Base-by-base conservation (phyloP, 2,329 filamentous ascomycete genomes). In the Scytalidium sp. region DNA sequence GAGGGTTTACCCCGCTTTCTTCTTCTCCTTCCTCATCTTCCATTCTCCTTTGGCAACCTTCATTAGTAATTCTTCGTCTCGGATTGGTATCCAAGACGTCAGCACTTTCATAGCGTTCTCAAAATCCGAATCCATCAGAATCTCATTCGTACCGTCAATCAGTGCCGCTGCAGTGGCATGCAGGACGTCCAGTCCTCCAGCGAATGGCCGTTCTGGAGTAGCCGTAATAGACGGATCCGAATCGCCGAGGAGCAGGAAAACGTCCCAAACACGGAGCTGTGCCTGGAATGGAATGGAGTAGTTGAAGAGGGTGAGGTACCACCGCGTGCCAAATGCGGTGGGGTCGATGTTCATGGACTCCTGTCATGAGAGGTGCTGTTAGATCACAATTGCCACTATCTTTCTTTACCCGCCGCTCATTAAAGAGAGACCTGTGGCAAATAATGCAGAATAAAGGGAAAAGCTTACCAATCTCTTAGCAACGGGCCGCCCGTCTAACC, bases 231-330 rank as follows among this genome's bases (percentile, higher is more conserved):
- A 50, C 15, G 78, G 74, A n/a, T 83, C 75, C 9, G 79, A 77
- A 59, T 93, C 90, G 43, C 93, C 94, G 11, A 97, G 81, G 13
- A 99, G 82, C 81, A 99, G 90, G 70, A 97, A 97, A 1, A 97
- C 88, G 64, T 99, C 94, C 94, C 94, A 99, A 15, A 99, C 88
- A 44, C 94, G 87, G 29, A 99, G 83, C 68, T 97, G 94, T 3
- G 93, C 92, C 0, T 90, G 81, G 62, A 97, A 99, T 0, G 94
- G 94, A 46, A 99, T 89, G 15, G 90, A 95, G 63, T 97, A 87
- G 70, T 97, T 97, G 78, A 99, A 99, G 8, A 99, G 76, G 2
- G 94, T 99, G 46, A 99, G 78, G 66, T 99, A 99, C 94, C 94
- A 99, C 46, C 92, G 80, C 3, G 93, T 97, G 25, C 92, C 94